Base-by-base conservation (phyloP, 2,329 filamentous ascomycete genomes). In the Sporothrix euskadiensis region DNA sequence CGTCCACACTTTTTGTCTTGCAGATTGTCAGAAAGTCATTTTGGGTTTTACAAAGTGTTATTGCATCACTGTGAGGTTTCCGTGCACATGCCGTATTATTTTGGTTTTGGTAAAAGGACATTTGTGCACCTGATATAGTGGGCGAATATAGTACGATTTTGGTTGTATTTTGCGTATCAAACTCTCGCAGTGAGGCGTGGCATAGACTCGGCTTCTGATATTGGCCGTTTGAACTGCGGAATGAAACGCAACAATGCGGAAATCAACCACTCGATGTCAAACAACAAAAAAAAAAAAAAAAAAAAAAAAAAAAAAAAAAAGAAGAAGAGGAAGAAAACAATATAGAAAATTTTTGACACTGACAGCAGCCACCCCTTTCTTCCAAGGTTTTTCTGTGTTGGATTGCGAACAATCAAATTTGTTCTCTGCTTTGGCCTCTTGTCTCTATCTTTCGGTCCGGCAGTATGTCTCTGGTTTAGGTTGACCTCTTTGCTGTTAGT, bases 351-450 rank as follows among this genome's bases (percentile, higher is more conserved):
- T 19, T 59, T 59, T 19, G 30, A 35, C 30, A 59, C 56, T 59
- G 56, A n/a, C 56, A 59, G 30, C 16, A 35, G 8, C 30, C 30
- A 14, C 56, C 56, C 56, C 56, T 59, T 59, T 59, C 56, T 59
- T 59, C 56, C 56, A 59, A 59, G 56, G 30, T 59, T 59, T 59
- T 32, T 59, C 14, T 19, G 57, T 57, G 26, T 57, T 57, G 54
- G 10, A 57, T 32, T 57, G 54, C 26, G 54, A 32, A 22, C 22
- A n/a, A 26, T 10, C 35, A 26, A 26, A 56, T 56, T 22, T 56
- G 52, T 30, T 26, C 26, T 26, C n/a, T 30, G 1, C 26, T 12
- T 26, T 10, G 26, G 26, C 26, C 26, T 26, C 7, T 16, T 19
- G 12, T 19, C 9, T 26, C 4, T 26, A 32, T 41, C 57, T 63